Evolutionary conservation across 768 basidiomycete species (phyloP).

Genomic region (Chlorophyllum brunneum): DNA sequence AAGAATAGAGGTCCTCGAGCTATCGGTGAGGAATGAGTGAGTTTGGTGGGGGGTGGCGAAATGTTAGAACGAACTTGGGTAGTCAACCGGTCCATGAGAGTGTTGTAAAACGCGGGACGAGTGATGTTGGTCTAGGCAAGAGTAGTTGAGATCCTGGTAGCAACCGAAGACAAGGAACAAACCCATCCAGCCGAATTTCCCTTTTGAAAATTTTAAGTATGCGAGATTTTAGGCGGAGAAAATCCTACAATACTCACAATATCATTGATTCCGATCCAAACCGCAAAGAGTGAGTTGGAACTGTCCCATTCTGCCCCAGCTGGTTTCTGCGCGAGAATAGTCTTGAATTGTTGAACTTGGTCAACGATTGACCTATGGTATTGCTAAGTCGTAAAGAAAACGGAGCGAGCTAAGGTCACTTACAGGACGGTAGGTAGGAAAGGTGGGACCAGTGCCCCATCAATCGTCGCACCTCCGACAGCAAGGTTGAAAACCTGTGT

Average conservation of each 20-base stretch:
- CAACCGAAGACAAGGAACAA: slow-evolving; percentile 5
- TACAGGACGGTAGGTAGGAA: slow-evolving; percentile 43
- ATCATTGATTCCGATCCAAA: slow-evolving; percentile 71
- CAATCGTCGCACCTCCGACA: slow-evolving; percentile 57
- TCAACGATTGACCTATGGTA: slow-evolving; percentile 43
- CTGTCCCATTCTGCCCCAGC: slow-evolving; percentile 45
- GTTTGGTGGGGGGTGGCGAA: background rate
- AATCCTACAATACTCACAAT: slow-evolving; percentile 35
- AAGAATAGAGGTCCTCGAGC: slow-evolving; percentile 44
- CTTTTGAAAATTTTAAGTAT: slow-evolving; percentile 22
- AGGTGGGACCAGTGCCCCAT: slow-evolving; percentile 48
- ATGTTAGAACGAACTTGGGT: slow-evolving; percentile 25
- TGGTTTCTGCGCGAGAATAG: slow-evolving; percentile 39
- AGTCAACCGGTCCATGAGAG: slow-evolving; percentile 30
- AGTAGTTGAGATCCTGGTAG: too few relatives aligned
- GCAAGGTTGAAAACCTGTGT: slow-evolving; percentile 45
- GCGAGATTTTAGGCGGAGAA: background rate
- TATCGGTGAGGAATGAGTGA: slow-evolving; percentile 17
- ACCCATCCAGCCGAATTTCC: slow-evolving; percentile 49
- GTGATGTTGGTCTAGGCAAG: slow-evolving; percentile 38
- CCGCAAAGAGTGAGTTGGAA: slow-evolving; percentile 49
- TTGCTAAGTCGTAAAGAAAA: background rate
- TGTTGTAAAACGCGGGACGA: slow-evolving; percentile 29
- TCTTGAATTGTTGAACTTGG: slow-evolving; percentile 53
- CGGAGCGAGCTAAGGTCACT: background rate